A percentile compares a stretch with the other conserved stretches of the same genome.
Evolutionary conservation across 2,329 filamentous ascomycete species (phyloP).

Genomic region (Pseudocercospora pini-densiflorae): DNA sequence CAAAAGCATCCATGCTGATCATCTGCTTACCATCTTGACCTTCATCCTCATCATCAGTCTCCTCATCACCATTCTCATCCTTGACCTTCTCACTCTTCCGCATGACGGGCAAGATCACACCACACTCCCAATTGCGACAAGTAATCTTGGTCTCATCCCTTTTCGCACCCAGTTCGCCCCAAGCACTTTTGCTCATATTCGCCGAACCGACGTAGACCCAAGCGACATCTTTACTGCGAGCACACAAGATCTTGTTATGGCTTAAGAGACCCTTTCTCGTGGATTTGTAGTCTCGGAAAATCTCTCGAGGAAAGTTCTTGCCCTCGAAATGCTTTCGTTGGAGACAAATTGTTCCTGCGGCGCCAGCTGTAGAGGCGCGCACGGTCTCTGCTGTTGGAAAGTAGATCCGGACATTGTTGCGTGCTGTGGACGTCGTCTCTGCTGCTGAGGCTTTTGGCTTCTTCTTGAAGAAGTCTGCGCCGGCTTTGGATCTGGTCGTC

Average conservation of each 20-base stretch:
- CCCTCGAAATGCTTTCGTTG: conserved; percentile 73
- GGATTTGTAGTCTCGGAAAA: conserved; percentile 78
- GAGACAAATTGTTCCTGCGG: conserved; percentile 83
- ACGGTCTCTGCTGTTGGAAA: conserved; percentile 75
- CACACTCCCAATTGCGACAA: conserved; percentile 95
- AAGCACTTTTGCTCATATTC: conserved; percentile 91
- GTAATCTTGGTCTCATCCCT: conserved; percentile 73
- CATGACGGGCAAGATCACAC: conserved; percentile 62
- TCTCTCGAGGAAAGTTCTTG: conserved; percentile 68
- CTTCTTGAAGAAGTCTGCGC: conserved; percentile 32
- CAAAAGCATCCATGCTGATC: conserved; percentile 56
- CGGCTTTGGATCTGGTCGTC: conserved; percentile 27
- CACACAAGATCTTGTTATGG: conserved; percentile 72
- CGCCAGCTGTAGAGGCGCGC: conserved; percentile 41
- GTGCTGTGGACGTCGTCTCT: conserved; percentile 36
- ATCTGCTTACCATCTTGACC: conserved; percentile 16
- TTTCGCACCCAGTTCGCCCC: conserved; percentile 80
- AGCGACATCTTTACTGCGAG: conserved; percentile 52
- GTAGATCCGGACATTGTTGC: conserved; percentile 71
- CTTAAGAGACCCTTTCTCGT: conserved; percentile 73
- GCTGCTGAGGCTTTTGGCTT: conserved; percentile 14
- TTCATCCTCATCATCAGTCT: conserved; percentile 26
- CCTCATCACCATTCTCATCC: conserved; percentile 21
- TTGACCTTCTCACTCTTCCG: conserved; percentile 13
- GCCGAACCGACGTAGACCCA: conserved; percentile 91